phyloP scores from a whole-genome alignment of 2,329 filamentous ascomycete species.

The Claviceps cyperi region DNA sequence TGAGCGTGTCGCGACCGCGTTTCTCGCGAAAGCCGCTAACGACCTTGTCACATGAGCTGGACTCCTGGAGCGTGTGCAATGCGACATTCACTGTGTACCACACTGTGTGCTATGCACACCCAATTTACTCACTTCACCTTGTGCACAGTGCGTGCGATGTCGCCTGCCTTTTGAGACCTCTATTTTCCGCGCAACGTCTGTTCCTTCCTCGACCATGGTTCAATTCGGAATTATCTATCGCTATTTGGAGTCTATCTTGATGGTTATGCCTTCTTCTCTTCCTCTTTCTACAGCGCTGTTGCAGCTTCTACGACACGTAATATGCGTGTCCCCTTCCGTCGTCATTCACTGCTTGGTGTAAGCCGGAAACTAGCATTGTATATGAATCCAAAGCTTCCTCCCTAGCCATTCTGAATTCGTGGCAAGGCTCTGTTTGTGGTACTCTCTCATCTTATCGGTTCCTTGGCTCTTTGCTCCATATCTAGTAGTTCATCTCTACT shows the following conservation, averaged over 20 bases:
- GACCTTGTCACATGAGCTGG: no score
- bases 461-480: constrained; percentile 3
- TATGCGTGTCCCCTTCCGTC: not conserved
- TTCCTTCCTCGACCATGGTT: constrained; percentile 2
- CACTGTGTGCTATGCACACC: no score
- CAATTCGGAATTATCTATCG: not conserved
- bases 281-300: not conserved
- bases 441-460: constrained; percentile 1
- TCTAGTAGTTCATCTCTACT: constrained; percentile 4
- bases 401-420: not conserved
- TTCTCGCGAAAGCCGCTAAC: no score
- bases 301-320: not conserved
- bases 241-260: not conserved
- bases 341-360: not conserved
- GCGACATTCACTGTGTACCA: no score
- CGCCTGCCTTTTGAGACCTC: not conserved
- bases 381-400: not conserved
- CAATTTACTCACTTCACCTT: not conserved
- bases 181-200: not conserved
- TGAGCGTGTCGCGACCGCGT: constrained; percentile 3
- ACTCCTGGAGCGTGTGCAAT: no score
- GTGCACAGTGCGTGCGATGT: not conserved
- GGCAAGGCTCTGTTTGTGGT: constrained; percentile 1
- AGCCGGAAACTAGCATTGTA: not conserved
- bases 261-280: not conserved